Percentiles rank a stretch among this genome's conserved stretches.
phyloP scores from a whole-genome alignment of 2,329 filamentous ascomycete species.

The Rhynchosporium graminicola region DNA sequence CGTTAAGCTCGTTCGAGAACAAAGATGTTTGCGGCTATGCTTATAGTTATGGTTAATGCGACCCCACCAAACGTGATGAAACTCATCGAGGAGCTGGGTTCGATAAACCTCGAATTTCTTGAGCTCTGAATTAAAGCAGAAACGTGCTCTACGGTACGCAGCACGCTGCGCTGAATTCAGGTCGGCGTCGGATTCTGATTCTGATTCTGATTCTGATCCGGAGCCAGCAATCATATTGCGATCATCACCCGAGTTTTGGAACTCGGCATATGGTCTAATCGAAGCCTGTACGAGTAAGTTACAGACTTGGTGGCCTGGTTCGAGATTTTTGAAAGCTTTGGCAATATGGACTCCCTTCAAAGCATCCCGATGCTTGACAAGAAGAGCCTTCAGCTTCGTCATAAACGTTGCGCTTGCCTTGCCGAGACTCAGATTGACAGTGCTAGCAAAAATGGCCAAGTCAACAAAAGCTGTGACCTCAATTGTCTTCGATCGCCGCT shows the following conservation, averaged over 20 bases:
- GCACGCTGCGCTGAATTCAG: slow-evolving; percentile 13
- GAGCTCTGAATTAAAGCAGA: slow-evolving; percentile 9
- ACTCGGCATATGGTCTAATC: neutral
- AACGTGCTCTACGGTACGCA: neutral
- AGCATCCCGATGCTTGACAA: neutral
- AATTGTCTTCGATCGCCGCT: neutral
- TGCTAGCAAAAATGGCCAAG: slow-evolving; percentile 4
- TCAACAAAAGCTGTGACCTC: slow-evolving; percentile 5
- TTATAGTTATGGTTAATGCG: neutral
- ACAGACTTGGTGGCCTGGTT: slow-evolving; percentile 5
- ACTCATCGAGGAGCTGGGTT: neutral
- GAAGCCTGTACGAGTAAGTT: slow-evolving; percentile 7
- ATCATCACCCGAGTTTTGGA: neutral
- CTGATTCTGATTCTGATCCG: neutral
- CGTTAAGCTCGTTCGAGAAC: neutral
- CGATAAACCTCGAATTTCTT: slow-evolving; percentile 3
- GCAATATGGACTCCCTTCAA: slow-evolving; percentile 3
- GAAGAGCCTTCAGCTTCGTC: neutral
- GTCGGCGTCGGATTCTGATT: neutral
- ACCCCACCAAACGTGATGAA: slow-evolving; percentile 13
- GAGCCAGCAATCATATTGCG: neutral
- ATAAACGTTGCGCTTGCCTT: neutral
- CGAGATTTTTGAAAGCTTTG: neutral
- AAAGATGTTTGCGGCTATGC: neutral
- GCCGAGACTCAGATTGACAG: slow-evolving; percentile 1